A percentile compares a stretch with the other conserved stretches of the same genome.
Conservation (phyloP, 768 basidiomycete species). For the Auricularia cornea region DNA sequence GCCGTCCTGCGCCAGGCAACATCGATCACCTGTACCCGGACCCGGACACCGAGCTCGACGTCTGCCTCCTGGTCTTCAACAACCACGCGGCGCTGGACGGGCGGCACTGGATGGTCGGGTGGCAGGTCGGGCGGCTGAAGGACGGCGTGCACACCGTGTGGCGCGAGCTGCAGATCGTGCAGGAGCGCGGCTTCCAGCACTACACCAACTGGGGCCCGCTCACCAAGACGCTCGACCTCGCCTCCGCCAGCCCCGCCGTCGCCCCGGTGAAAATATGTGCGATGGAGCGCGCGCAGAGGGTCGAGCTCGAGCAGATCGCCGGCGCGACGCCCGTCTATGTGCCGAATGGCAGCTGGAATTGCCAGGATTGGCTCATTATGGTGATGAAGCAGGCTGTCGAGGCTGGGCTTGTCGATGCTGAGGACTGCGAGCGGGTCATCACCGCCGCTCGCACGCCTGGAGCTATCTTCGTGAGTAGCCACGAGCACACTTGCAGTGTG, state of each 20-base stretch:
- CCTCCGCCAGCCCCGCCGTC: neutral
- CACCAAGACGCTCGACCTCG: constrained; percentile 11
- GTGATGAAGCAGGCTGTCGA: constrained; percentile 14
- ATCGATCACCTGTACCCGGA: neutral
- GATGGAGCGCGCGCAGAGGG: constrained; percentile 12
- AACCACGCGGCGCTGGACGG: neutral
- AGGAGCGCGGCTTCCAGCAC: constrained; percentile 42
- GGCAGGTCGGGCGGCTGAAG: neutral
- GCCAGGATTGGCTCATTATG: constrained; percentile 21
- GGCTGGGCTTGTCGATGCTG: constrained; percentile 16
- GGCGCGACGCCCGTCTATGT: constrained; percentile 12
- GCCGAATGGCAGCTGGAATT: constrained; percentile 24
- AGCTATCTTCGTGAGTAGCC: neutral
- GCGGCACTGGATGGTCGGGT: neutral
- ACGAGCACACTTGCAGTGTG: no score
- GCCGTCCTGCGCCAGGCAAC: neutral
- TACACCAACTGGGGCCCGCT: constrained; percentile 26
- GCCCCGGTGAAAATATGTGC: constrained; percentile 8
- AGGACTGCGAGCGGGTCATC: neutral
- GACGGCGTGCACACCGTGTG: neutral
- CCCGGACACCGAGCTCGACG: neutral
- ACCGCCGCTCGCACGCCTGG: neutral
- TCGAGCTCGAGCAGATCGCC: constrained; percentile 18
- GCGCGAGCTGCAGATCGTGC: constrained; percentile 33
- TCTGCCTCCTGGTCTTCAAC: neutral